These are phyloP conservation scores for Litsea cubeba DNA, from an alignment of 164 flowering plant genomes.

Conservation along the genomic window DNA sequence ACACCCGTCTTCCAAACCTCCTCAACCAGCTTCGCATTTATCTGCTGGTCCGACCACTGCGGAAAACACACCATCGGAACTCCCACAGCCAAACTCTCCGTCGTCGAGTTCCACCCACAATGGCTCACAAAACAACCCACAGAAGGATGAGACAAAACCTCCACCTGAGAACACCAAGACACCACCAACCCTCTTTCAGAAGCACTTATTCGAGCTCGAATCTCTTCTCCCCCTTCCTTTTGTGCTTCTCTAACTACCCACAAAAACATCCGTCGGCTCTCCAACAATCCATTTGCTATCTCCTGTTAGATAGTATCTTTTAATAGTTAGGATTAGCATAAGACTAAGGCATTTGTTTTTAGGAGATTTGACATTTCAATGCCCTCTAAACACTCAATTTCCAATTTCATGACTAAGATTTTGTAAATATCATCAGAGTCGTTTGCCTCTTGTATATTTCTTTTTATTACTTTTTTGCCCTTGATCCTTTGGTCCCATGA, in stretches of 20 bases:
- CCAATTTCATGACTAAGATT: no score
- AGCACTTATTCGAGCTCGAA: no score
- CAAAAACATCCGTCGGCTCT: constrained; percentile 22
- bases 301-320: background rate
- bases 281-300: constrained; percentile 20
- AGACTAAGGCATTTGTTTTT: no score
- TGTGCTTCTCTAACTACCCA: constrained; percentile 23
- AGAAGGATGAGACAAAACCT: constrained; percentile 44
- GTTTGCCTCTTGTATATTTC: no score
- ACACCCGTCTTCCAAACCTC: constrained; percentile 49
- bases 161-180: constrained; percentile 43
- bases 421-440: no score
- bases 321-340: no score
- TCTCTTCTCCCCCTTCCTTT: background rate
- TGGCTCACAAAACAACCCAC: constrained; percentile 61
- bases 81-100: constrained; percentile 45
- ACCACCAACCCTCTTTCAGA: constrained; percentile 29
- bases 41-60: constrained; percentile 43
- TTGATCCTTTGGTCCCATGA: no score
- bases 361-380: no score
- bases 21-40: constrained; percentile 52
- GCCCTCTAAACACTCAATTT: no score
- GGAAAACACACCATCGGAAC: constrained; percentile 55
- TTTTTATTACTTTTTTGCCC: no score
- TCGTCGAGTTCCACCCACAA: constrained; percentile 66